Conservation (phyloP, 768 basidiomycete genomes). For the Kwoniella dejecticola region DNA sequence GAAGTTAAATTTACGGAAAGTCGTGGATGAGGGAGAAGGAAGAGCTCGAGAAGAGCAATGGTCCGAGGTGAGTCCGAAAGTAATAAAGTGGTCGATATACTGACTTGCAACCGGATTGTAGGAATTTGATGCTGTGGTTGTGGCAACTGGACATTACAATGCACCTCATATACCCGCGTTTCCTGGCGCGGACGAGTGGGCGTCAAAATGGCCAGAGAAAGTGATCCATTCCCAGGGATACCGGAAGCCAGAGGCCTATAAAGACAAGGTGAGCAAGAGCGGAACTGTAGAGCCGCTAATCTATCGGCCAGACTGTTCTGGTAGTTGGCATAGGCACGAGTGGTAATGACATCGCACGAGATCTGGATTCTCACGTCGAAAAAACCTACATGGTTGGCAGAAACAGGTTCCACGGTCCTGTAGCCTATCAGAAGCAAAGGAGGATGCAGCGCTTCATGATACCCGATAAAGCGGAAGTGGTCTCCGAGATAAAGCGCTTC, state of each 20-base stretch:
- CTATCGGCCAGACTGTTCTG: conserved; percentile 53
- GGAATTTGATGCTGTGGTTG: conserved; percentile 31
- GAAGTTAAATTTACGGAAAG: conserved; percentile 24
- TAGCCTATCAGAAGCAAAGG: conserved; percentile 27
- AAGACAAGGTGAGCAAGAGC: conserved; percentile 49
- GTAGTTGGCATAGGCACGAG: conserved; percentile 59
- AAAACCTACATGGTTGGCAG: conserved; percentile 57
- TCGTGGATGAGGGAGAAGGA: conserved; percentile 15
- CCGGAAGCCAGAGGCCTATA: conserved; percentile 56
- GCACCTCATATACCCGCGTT: conserved; percentile 49
- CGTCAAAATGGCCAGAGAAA: conserved; percentile 52
- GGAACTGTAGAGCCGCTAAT: conserved; percentile 20
- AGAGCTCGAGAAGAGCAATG: conserved; percentile 27
- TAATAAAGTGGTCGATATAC: background rate
- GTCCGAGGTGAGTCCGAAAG: conserved; percentile 29
- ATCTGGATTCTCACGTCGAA: conserved; percentile 43
- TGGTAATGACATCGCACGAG: conserved; percentile 57
- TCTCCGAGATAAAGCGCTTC: conserved; percentile 58
- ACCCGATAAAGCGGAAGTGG: conserved; percentile 48
- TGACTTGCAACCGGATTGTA: background rate
- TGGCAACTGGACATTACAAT: conserved; percentile 42
- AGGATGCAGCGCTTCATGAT: conserved; percentile 26
- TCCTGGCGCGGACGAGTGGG: conserved; percentile 57
- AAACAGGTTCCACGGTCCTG: conserved; percentile 28
- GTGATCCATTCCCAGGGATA: conserved; percentile 60